Percentiles rank a stretch among this genome's conserved stretches.
phyloP scores from a whole-genome alignment of 2,329 filamentous ascomycete genomes.

The Ambrosiella xylebori region DNA sequence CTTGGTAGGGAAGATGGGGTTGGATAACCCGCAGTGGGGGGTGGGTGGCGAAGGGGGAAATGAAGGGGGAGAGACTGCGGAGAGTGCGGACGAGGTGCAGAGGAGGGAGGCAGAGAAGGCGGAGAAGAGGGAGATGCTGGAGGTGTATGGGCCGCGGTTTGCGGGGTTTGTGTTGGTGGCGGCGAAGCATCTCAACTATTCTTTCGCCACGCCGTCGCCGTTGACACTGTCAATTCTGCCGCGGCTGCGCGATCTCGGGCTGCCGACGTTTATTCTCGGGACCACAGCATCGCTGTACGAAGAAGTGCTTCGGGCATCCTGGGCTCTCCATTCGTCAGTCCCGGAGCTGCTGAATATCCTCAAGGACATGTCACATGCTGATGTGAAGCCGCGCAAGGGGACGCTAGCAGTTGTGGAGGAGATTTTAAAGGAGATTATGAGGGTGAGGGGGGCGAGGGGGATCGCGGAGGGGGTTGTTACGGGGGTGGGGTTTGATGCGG shows the following conservation, averaged over 20 bases:
- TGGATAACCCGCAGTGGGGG: not conserved
- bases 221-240: conserved; percentile 46
- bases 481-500: not conserved
- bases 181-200: conserved; percentile 36
- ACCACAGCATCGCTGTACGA: conserved; percentile 55
- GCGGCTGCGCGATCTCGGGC: conserved; percentile 47
- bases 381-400: conserved; percentile 23
- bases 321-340: conserved; percentile 42
- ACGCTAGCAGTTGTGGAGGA: conserved; percentile 5
- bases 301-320: conserved; percentile 43
- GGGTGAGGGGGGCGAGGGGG: not conserved
- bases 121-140: too few relatives aligned
- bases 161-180: conserved; percentile 41
- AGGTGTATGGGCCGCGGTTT: conserved; percentile 47
- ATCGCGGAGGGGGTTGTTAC: conserved; percentile 6
- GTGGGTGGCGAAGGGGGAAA: not conserved
- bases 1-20: conserved; percentile 36
- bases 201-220: conserved; percentile 40
- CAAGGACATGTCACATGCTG: conserved; percentile 47
- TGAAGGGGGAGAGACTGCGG: not conserved
- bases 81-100: too few relatives aligned
- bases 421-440: conserved; percentile 1
- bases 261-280: conserved; percentile 54
- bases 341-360: conserved; percentile 36
- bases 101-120: too few relatives aligned